Base-by-base conservation (phyloP, 371 early-diverging fungal species). In the Actinomucor elegans region DNA sequence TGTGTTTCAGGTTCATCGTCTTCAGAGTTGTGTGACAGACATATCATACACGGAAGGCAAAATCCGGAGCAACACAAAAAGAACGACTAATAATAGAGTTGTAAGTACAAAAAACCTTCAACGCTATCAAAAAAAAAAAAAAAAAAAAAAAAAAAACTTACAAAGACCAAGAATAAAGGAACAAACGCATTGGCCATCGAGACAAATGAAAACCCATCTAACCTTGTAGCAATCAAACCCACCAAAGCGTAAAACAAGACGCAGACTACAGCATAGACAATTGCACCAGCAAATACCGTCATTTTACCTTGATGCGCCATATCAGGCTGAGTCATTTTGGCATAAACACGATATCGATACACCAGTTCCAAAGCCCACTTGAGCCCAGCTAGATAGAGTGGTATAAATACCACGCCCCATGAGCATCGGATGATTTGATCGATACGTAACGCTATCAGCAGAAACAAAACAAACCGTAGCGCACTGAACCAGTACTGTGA, bases 361-460 rank as follows among this genome's bases (percentile, higher is more conserved):
- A 71, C 55, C 32, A 90, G 62, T 48, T 79, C 62, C 14, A 83
- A 18, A 9, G 75, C 61, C 60, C 83, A 85, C 59, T 83, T 79
- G 53, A 85, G 40, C 5, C 81, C 85, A 17, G 83, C 70, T 18
- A 93, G 58, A 59, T 90, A 93, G 9, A 84, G 55, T 0, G 96
- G 96, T 17, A 86, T 80, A 62, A 95, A 94, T 10, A 91, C 79
- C n/a, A 89, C 47, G 0, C 62, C 84, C 93, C 92, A 91, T n/a
- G 81, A 80, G 54, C 77, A 79, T 8, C 59, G 66, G 45, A 82
- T 71, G 11, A 67, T 38, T 9, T 66, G 61, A 66, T 87, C 83
- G 51, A 89, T 71, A 32, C 84, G 81, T 17, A 83, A 57, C 24
- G 81, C 71, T 5, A 94, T 68, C 21, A 94, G 65, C 10, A 88